A percentile compares a stretch with the other conserved stretches of the same genome.
Evolutionary conservation across 495 filamentous ascomycete species (phyloP).

Genomic region (Chaetomium tenue): DNA sequence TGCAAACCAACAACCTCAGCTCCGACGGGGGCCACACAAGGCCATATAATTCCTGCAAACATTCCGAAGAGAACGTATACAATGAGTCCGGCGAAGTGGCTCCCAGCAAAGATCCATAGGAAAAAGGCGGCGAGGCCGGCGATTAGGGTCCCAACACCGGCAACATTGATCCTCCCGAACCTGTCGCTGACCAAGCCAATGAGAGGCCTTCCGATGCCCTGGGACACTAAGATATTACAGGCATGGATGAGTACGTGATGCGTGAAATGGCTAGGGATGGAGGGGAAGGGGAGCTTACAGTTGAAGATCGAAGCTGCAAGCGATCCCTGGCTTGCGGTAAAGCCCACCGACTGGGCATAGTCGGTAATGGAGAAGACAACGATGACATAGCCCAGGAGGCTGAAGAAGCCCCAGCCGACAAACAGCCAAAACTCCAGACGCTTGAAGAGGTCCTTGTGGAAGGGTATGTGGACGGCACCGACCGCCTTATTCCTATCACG

Average conservation of each 20-base stretch:
- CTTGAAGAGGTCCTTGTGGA: constrained; percentile 61
- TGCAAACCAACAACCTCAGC: constrained; percentile 75
- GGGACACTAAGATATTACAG: constrained; percentile 35
- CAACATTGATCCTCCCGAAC: constrained; percentile 67
- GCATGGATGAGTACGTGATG: constrained; percentile 6
- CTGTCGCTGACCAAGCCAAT: constrained; percentile 67
- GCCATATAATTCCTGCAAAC: constrained; percentile 74
- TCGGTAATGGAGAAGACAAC: constrained; percentile 71
- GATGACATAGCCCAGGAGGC: constrained; percentile 69
- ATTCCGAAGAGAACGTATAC: constrained; percentile 70
- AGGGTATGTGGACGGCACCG: constrained; percentile 59
- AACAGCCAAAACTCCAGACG: constrained; percentile 62
- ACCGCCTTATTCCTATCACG: constrained; percentile 67
- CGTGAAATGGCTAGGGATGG: background rate
- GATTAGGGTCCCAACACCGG: constrained; percentile 58
- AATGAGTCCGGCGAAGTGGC: constrained; percentile 62
- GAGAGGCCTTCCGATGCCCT: constrained; percentile 54
- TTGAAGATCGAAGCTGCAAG: constrained; percentile 72
- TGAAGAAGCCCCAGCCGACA: constrained; percentile 66
- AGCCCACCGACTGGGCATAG: constrained; percentile 63
- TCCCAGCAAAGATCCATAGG: constrained; percentile 66
- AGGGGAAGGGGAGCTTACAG: constrained; percentile 42
- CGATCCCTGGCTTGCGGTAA: constrained; percentile 64
- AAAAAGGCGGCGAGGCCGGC: constrained; percentile 60
- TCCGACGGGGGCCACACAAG: constrained; percentile 67